Evolutionary conservation across 148 eudicot genomes (phyloP).

Genomic region (Agrostemma githago): DNA sequence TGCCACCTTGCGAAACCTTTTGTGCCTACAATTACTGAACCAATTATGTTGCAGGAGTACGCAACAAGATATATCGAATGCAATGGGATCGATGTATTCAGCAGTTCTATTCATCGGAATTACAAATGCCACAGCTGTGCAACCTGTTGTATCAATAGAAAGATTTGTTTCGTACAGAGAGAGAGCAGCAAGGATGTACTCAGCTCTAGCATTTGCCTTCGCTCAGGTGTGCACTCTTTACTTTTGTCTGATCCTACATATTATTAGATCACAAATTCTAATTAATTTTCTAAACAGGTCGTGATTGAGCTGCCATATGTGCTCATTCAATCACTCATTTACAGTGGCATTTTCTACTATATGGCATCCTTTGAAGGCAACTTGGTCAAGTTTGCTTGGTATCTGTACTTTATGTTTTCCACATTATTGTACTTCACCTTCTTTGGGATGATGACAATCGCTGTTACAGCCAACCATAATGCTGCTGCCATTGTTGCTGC

Average conservation of each 20-base stretch:
- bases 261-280: not conserved
- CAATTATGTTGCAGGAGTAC: conserved; percentile 42
- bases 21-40: not conserved
- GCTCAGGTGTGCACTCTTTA: conserved; percentile 50
- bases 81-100: conserved; percentile 95
- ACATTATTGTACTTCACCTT: conserved; percentile 79
- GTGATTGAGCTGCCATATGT: conserved; percentile 81
- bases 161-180: conserved; percentile 82
- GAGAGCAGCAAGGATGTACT: conserved; percentile 92
- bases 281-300: conserved; percentile 45
- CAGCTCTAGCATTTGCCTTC: conserved; percentile 78
- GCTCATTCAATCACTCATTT: conserved; percentile 63
- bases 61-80: conserved; percentile 82
- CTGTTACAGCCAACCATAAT: conserved; percentile 79
- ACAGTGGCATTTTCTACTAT: conserved; percentile 72
- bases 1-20: not conserved
- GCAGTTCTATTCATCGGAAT: conserved; percentile 88
- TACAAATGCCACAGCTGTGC: conserved; percentile 79
- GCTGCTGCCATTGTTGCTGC: conserved; percentile 80
- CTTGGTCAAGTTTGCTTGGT: conserved; percentile 53
- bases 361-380: conserved; percentile 78
- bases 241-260: not conserved
- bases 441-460: conserved; percentile 85
- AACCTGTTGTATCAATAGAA: conserved; percentile 80
- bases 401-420: conserved; percentile 74